Base-by-base conservation (phyloP, 441 rosid genomes). In the Macaranga tanarius region DNA sequence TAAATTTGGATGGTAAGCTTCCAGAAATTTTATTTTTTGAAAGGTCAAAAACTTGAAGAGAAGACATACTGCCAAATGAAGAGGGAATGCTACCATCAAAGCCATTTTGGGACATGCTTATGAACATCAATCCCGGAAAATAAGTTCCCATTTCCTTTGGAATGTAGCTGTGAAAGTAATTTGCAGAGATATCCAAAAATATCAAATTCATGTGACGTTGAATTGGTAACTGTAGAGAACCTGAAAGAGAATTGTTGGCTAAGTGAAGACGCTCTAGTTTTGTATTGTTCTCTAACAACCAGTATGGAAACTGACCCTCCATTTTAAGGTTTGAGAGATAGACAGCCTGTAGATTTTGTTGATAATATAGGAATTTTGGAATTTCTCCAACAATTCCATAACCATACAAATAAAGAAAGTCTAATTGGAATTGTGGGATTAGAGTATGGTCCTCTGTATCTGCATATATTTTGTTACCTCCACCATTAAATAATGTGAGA, bases 271-370 rank as follows among this genome's bases (percentile, higher is more conserved):
- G 0, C 0, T 5, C 0, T 3, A 84, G 64, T 0, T 59, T 12
- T 9, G 77, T 79, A 51, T 84, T 79, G 60, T 84, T 83, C 10
- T 73, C 75, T 50, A 80, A 44, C 69, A 83, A 76, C 84, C 86
- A 82, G 47, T 38, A 8, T 34, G 81, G 85, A 81, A 81, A 77
- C 2, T 28, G 42, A 11, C 72, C 82, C 0, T 2, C 34, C 11
- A 84, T 22, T 6, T 19, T 13, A 11, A 57, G 69, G 23, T 52
- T 5, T 2, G 73, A 69, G 1, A 80, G 65, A 45, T 59, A 52
- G 23, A 84, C 5, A 0, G 0, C 0, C 16, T 8, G 4, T 12
- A 82, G 15, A 40, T 71, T 65, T 48, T 65, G 59, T 40, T 80
- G 84, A 67, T 74, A 22, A 12, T 54, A 62, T 10, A 80, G 77